Percentiles rank a stretch among this genome's conserved stretches.
Evolutionary conservation across 768 basidiomycete species (phyloP).

Genomic region (Boletus eberwhitei): DNA sequence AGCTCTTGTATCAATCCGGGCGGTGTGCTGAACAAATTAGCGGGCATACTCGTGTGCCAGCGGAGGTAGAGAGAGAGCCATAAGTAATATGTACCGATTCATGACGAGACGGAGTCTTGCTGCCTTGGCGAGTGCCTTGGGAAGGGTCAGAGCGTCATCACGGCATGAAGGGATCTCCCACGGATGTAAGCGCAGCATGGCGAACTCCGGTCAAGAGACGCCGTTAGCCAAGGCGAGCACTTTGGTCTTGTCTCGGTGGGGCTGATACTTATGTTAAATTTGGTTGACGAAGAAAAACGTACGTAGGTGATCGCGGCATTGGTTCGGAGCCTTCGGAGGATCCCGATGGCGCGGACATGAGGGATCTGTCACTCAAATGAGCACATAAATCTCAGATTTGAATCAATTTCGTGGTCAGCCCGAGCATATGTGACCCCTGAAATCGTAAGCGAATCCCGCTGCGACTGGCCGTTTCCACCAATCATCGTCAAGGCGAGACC

Average conservation of each 20-base stretch:
- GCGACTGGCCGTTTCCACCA: constrained; percentile 1
- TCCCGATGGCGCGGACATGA: constrained; percentile 22
- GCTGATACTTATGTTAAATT: constrained; percentile 8
- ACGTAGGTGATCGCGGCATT: constrained; percentile 20
- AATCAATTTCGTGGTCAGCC: constrained; percentile 9
- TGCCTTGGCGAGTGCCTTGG: not conserved
- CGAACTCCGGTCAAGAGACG: constrained; percentile 18
- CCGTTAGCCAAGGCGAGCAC: constrained; percentile 12
- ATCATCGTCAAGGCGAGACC: constrained; percentile 1
- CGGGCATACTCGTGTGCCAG: constrained; percentile 30
- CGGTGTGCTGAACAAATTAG: constrained; percentile 31
- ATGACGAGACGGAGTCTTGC: constrained; percentile 28
- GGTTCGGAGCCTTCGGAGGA: constrained; percentile 17
- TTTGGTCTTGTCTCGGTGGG: not conserved
- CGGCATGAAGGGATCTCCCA: constrained; percentile 28
- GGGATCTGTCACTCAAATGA: constrained; percentile 14
- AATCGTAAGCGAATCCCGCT: constrained; percentile 11
- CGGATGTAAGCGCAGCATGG: constrained; percentile 16
- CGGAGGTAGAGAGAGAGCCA: constrained; percentile 13
- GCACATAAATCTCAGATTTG: constrained; percentile 32
- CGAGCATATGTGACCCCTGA: constrained; percentile 21
- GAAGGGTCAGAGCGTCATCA: constrained; percentile 31
- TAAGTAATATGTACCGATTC: constrained; percentile 24
- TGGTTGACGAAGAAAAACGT: constrained; percentile 9
- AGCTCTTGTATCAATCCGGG: constrained; percentile 36